These are phyloP conservation scores for Mycena galericulata DNA, from an alignment of 768 basidiomycete species.

Conservation along the genomic window DNA sequence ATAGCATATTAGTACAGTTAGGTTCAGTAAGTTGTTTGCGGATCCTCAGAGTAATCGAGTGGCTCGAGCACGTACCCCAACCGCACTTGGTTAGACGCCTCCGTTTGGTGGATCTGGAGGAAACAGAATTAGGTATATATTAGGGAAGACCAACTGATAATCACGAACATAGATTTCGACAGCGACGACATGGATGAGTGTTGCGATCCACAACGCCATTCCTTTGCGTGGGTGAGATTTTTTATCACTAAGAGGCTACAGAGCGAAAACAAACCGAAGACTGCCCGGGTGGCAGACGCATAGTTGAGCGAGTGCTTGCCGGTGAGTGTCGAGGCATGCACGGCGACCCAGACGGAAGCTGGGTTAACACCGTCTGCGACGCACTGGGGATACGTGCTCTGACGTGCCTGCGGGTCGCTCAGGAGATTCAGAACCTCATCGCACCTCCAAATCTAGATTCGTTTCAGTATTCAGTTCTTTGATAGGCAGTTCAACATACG, in stretches of 20 bases:
- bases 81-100: constrained; percentile 26
- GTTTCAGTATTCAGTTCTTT: neutral
- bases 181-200: constrained; percentile 37
- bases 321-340: constrained; percentile 35
- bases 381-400: constrained; percentile 37
- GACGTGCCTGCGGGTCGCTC: constrained; percentile 11
- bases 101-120: constrained; percentile 22
- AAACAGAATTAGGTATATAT: neutral
- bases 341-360: constrained; percentile 32
- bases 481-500: constrained; percentile 23
- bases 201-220: constrained; percentile 43
- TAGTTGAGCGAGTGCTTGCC: constrained; percentile 18
- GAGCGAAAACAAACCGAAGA: constrained; percentile 25
- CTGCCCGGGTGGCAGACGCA: constrained; percentile 38
- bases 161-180: constrained; percentile 41
- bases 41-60: constrained; percentile 21
- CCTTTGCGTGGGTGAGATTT: constrained; percentile 16
- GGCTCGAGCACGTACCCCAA: constrained; percentile 34
- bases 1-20: no score
- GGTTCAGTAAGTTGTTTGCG: constrained; percentile 12
- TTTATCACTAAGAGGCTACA: neutral
- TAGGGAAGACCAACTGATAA: neutral
- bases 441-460: constrained; percentile 39
- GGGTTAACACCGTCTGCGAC: constrained; percentile 25
- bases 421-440: constrained; percentile 39